These are phyloP conservation scores for Hymenoscyphus repandus DNA, from an alignment of 2,329 filamentous ascomycete genomes.

Conservation along the genomic window DNA sequence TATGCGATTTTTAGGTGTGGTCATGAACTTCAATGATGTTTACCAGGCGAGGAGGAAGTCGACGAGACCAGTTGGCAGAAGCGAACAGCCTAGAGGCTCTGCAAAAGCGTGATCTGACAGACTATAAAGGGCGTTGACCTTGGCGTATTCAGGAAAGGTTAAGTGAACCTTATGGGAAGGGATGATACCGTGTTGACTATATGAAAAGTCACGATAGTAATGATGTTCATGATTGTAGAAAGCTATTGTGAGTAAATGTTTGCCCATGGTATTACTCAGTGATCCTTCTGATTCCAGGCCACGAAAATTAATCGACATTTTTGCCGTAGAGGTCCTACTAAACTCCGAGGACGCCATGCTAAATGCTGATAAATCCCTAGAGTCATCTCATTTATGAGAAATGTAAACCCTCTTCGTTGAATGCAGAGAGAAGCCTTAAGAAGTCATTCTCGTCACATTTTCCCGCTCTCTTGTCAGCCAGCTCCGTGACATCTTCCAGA, in stretches of 20 bases:
- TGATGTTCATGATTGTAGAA: not conserved
- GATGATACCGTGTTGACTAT: not conserved
- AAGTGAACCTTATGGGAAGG: not conserved
- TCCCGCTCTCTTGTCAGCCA: constrained; percentile 75
- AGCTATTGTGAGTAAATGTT: too few relatives aligned
- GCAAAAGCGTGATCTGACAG: constrained; percentile 50
- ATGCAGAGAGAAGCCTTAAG: constrained; percentile 70
- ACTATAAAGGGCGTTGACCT: not conserved
- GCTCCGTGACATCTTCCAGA: constrained; percentile 70
- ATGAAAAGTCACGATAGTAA: not conserved
- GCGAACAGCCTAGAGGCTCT: constrained; percentile 14
- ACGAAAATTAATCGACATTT: not conserved
- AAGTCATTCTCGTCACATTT: constrained; percentile 94
- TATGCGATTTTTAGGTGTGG: constrained; percentile 89
- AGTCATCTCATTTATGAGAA: constrained; percentile 44
- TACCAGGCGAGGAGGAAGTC: constrained; percentile 68
- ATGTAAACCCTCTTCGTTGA: constrained; percentile 90
- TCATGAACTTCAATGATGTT: constrained; percentile 99
- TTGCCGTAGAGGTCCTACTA: not conserved
- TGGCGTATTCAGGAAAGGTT: not conserved
- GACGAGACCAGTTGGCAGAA: constrained; percentile 10
- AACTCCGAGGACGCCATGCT: constrained; percentile 26
- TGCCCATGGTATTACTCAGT: too few relatives aligned
- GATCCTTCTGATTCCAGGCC: too few relatives aligned
- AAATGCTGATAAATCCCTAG: constrained; percentile 7